Percentiles rank a stretch among this genome's conserved stretches.
These are phyloP conservation scores for Aspergillus persii DNA, from an alignment of 2,329 filamentous ascomycete genomes.

Conservation along the genomic window DNA sequence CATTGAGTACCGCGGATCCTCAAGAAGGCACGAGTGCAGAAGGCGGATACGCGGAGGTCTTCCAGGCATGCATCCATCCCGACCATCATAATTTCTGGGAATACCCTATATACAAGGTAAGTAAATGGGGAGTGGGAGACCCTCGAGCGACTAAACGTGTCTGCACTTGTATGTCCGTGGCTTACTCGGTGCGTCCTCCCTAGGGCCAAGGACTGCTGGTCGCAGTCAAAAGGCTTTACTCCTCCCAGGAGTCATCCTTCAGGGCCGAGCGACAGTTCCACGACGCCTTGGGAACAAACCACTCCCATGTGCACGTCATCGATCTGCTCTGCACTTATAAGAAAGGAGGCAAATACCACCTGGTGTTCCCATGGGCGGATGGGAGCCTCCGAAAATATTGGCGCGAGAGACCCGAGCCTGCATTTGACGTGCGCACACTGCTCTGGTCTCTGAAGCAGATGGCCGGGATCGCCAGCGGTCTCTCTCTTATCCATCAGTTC, in stretches of 20 bases:
- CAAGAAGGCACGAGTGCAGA: neutral
- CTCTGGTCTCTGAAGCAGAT: constrained; percentile 31
- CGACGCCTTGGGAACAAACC: neutral
- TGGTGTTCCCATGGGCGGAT: constrained; percentile 31
- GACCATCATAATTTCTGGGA: constrained; percentile 10
- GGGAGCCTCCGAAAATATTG: constrained; percentile 27
- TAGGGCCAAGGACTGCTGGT: neutral
- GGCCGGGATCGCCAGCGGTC: constrained; percentile 23
- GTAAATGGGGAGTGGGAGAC: neutral
- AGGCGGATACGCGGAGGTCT: constrained; percentile 10
- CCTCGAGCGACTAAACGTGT: neutral
- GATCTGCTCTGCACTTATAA: constrained; percentile 29
- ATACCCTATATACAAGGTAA: neutral
- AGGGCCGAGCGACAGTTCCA: neutral
- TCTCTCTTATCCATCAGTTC: constrained; percentile 25
- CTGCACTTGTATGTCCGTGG: neutral
- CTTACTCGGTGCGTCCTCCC: neutral
- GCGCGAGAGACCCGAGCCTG: constrained; percentile 12
- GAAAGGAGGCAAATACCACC: constrained; percentile 18
- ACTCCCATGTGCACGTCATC: constrained; percentile 21
- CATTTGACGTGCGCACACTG: constrained; percentile 12
- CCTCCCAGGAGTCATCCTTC: neutral
- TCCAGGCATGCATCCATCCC: constrained; percentile 7
- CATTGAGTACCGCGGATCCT: neutral
- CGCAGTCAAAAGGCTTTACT: constrained; percentile 4